These are phyloP conservation scores for Rhododendron molle DNA, from an alignment of 148 eudicot genomes.

Conservation along the genomic window DNA sequence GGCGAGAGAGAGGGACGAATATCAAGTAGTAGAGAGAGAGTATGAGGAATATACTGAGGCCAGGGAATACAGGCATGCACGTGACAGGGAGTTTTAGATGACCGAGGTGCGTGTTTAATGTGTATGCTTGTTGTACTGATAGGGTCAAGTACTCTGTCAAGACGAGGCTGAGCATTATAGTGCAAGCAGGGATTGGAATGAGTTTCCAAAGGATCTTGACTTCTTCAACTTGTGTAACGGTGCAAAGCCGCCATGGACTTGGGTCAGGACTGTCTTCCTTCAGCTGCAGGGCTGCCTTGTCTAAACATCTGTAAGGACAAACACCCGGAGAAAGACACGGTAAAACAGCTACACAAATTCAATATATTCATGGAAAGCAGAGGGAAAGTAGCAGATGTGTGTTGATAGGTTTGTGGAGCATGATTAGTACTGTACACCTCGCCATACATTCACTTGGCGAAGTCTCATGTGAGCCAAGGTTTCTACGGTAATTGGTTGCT, in stretches of 20 bases:
- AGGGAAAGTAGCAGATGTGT: not conserved
- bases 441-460: not conserved
- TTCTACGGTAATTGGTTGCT: not conserved
- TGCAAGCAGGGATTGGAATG: conserved; percentile 69
- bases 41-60: conserved; percentile 76
- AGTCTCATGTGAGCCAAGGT: not conserved
- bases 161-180: conserved; percentile 62
- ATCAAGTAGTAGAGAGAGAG: conserved; percentile 75
- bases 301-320: conserved; percentile 49
- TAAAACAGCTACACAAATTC: not conserved
- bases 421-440: not conserved
- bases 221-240: conserved; percentile 93
- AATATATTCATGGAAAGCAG: not conserved
- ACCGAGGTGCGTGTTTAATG: conserved; percentile 74
- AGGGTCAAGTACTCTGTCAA: conserved; percentile 74
- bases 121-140: conserved; percentile 88
- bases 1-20: conserved; percentile 67
- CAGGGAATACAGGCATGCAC: conserved; percentile 92
- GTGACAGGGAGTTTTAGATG: conserved; percentile 80
- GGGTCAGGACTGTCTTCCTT: conserved; percentile 56
- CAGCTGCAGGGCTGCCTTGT: conserved; percentile 79
- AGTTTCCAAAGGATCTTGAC: conserved; percentile 69
- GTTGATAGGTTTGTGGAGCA: not conserved
- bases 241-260: conserved; percentile 77
- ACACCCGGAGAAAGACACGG: not conserved